Evolutionary conservation across 2,329 filamentous ascomycete species (phyloP), one percentile per base, ranked within the genome.

Genomic region (Penicillium sp.): DNA sequence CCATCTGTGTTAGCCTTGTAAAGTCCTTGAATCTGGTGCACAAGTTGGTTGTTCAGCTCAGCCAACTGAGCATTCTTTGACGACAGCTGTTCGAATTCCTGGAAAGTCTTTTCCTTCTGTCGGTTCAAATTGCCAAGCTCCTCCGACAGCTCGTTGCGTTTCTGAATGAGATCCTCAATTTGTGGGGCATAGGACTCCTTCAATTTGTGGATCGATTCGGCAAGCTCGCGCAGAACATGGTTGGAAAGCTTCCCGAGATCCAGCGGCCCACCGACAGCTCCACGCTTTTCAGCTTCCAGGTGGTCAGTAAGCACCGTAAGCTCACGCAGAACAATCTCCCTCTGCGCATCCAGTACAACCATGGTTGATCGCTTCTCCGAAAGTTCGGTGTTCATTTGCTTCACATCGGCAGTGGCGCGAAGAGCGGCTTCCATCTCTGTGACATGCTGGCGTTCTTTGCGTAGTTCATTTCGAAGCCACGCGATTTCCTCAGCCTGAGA

Each of bases 281-380:
- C 86, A 49, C 87, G 83, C 69, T 95, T 96, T 39, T 88, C 89
- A 36, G 80, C 81, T 60, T 91, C 86, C 14, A 96, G 81, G 60
- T 93, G 91, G 31, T 90, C 87, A 3, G 88, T 90, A 57, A 96
- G 78, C 25, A 91, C 84, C 59, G 94, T 88, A 13, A 97, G 74
- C 64, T 97, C 89, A 27, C 87, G 84, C 57, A 97, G 87, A 69
- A 95, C 91, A 64, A 97, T 90, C 67, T 97, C 91, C 35, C 89
- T 88, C 67, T 96, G 88, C 0, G 90, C 91, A 62, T 97, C 91
- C 36, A 97, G 74, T 13, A 94, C 86, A 5, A 91, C 91, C 63
- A 98, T 93, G 0, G 93, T 97, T 57, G 94, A 95, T 43, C 93
- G 79, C 72, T 97, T 97, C 67, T 97, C 90, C 23, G 86, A 77